Evolutionary conservation across 192 early-diverging fungal genomes (phyloP), one percentile per base, ranked within the genome.

Genomic region (Geranomyces michiganensis): DNA sequence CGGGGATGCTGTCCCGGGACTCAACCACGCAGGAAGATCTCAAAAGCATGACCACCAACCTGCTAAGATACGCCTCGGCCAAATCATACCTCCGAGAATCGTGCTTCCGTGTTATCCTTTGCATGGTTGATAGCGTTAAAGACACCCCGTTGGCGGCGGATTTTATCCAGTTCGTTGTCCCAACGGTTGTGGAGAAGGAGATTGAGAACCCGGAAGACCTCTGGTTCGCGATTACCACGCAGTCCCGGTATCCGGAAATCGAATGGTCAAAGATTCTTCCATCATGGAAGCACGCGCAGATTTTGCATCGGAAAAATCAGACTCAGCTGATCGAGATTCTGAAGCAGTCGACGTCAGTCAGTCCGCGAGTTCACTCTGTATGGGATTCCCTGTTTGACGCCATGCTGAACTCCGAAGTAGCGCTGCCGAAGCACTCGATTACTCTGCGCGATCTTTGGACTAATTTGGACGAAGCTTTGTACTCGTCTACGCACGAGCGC

Each of bases 81-180:
- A 96, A 96, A 73, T 81, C 86, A 22, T 99, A 94, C 72, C 78
- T 97, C 29, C 76, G 85, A n/a, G 91, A 94, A 73, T 81, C 87
- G 9, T 87, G 89, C 47, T 94, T 90, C 73, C 82, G 85, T 60
- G 88, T 95, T 15, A 72, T 96, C 63, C 71, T 83, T 21, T 33
- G 45, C n/a, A 51, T 86, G 77, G 49, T 85, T 70, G 46, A 70
- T 12, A 56, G 73, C 33, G 70, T 81, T 22, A 30, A 47, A 0
- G 59, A 21, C 29, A 48, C 59, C 2, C 15, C 46, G 29, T 45
- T 75, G 48, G 67, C 24, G 29, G n/a, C 36, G 12, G 65, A 68
- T 6, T 33, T 48, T 47, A 9, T 71, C 33, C 24, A 27, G n/a
- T 41, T 41, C 22, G 59, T 72, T 17, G 51, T 76, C 14, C 46